Base-by-base conservation (phyloP, 768 basidiomycete genomes). In the Clathrus columnatus region DNA sequence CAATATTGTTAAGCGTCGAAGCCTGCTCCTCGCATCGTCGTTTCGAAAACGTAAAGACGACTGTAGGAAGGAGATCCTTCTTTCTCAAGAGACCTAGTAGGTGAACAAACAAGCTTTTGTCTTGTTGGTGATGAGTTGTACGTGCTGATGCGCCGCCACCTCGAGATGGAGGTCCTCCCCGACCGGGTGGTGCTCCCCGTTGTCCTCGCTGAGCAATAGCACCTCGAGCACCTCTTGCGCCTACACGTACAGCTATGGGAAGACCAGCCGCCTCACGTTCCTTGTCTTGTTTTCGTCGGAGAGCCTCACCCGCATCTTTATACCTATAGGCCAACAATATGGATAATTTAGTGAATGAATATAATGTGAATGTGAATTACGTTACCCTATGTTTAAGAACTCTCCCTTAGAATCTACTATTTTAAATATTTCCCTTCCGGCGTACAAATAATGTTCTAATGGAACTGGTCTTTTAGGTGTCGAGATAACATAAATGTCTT, bases 401-500 rank as follows among this genome's bases (percentile, higher is more conserved):
- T 79, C 78, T 41, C 93, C 80, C 51, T 80, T 78, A 0, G 87
- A 76, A 65, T 95, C 84, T 21, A 99, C 91, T 55, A 98, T 90
- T 72, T 95, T 97, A 75, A 88, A 87, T 63, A 86, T 73, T 44
- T 96, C 93, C 56, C 85, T 79, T n/a, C 92, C 90, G 5, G 94
- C 91, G 69, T 96, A 99, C 2, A 99, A 73, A 70, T 85, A 95
- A 72, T 98, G 95, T 69, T 98, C 95, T 52, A 99, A 76, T 5
- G 96, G 96, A 5, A 99, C 96, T 0, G 96, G 96, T 53, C 96
- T 79, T 68, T 97, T 93, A 2, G 86, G 83, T 0, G 96, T 99
- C 7, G 91, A 95, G 60, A 99, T 98, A 47, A 99, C 96, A 67
- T 97, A 98, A 53, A 99, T 97, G 60, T 98, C 93, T 68, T 97